A percentile compares a stretch with the other conserved stretches of the same genome.
These are phyloP conservation scores for Ophiostoma angusticollis DNA, from an alignment of 2,329 filamentous ascomycete species.

Conservation along the genomic window DNA sequence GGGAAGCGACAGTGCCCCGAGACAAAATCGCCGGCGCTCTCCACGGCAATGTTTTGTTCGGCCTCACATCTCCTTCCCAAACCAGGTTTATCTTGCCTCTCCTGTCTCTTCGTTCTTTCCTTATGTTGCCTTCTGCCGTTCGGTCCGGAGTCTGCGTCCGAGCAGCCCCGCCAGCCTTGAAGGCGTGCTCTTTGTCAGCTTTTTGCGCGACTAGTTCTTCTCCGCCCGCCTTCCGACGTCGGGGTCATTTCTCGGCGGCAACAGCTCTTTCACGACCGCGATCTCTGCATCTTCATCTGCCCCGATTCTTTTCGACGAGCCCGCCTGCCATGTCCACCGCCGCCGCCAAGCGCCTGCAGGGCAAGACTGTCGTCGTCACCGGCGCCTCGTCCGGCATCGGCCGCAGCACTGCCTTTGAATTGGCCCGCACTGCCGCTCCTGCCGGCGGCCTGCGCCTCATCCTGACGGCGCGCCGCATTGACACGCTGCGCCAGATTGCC, in stretches of 20 bases:
- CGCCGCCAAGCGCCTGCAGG: conserved; percentile 67
- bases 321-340: conserved; percentile 12
- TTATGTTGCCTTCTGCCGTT: conserved; percentile 9
- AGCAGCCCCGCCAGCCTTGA: not conserved
- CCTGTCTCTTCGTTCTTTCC: not conserved
- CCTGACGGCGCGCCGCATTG: conserved; percentile 75
- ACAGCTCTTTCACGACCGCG: too few relatives aligned
- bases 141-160: not conserved
- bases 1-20: too few relatives aligned
- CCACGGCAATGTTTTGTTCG: too few relatives aligned
- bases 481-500: conserved; percentile 64
- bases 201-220: not conserved
- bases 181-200: not conserved
- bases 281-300: too few relatives aligned
- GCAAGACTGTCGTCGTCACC: conserved; percentile 87
- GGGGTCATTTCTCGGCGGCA: not conserved
- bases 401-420: conserved; percentile 71
- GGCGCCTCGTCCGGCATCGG: conserved; percentile 92
- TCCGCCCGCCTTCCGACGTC: not conserved
- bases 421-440: conserved; percentile 70
- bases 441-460: conserved; percentile 58
- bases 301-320: not conserved
- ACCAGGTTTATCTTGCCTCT: not conserved
- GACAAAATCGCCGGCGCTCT: too few relatives aligned
- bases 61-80: too few relatives aligned